A percentile compares a stretch with the other conserved stretches of the same genome.
phyloP scores from a whole-genome alignment of 495 filamentous ascomycete genomes.

The Aspergillus coremiiformis region DNA sequence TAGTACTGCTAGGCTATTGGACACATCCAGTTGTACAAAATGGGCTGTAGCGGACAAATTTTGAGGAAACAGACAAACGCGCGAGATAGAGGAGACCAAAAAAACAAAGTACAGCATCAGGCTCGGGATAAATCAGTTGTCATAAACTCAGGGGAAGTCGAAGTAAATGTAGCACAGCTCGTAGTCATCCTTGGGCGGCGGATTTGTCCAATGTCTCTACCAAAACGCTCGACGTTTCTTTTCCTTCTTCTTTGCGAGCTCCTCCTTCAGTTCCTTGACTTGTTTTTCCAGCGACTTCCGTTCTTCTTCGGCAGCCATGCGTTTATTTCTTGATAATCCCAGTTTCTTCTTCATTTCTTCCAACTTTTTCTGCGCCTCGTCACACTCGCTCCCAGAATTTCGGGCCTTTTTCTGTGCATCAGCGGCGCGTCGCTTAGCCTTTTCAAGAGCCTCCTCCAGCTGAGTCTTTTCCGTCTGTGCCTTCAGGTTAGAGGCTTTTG shows the following conservation, averaged over 20 bases:
- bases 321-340: neutral
- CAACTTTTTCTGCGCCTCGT: neutral
- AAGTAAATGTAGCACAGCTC: no score
- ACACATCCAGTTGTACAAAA: no score
- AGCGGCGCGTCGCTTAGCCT: neutral
- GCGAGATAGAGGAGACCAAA: no score
- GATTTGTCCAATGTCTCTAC: no score
- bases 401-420: neutral
- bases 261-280: neutral
- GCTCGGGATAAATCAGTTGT: no score
- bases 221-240: neutral
- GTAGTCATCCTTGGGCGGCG: no score
- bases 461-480: neutral
- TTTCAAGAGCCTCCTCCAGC: neutral
- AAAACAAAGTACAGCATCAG: no score
- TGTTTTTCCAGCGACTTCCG: neutral
- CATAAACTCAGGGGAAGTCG: no score
- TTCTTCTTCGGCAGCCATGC: neutral
- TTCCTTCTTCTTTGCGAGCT: neutral
- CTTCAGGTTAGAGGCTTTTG: neutral
- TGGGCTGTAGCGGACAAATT: no score
- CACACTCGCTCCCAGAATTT: neutral
- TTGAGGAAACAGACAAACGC: no score
- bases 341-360: neutral
- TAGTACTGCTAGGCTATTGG: no score